phyloP scores from a whole-genome alignment of 495 filamentous ascomycete genomes.

The Parmelia sp. region DNA sequence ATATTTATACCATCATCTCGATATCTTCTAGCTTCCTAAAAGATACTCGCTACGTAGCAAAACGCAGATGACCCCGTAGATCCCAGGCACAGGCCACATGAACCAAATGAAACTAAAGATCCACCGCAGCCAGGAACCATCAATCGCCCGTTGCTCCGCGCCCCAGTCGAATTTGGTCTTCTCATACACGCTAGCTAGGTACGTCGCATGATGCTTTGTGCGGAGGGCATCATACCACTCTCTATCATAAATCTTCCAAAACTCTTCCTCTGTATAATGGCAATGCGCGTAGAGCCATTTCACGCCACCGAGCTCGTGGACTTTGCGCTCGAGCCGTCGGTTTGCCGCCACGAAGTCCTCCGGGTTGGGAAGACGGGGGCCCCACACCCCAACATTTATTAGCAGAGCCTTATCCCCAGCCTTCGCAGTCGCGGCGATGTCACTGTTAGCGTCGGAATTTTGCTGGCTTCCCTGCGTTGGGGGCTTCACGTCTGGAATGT shows the following conservation, averaged over 20 bases:
- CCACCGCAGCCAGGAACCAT: slow-evolving; percentile 14
- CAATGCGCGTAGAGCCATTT: slow-evolving; percentile 55
- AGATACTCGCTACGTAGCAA: slow-evolving; percentile 9
- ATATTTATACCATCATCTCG: too few species aligned
- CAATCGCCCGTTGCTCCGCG: slow-evolving; percentile 10
- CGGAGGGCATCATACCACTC: slow-evolving; percentile 42
- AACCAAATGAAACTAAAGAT: slow-evolving; percentile 13
- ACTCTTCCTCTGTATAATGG: slow-evolving; percentile 48
- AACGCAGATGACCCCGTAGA: slow-evolving; percentile 11
- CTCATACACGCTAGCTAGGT: slow-evolving; percentile 42
- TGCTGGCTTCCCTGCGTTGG: neutral
- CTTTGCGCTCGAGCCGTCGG: slow-evolving; percentile 55
- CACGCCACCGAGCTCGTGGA: slow-evolving; percentile 59
- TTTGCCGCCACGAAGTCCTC: slow-evolving; percentile 49
- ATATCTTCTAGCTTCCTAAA: neutral
- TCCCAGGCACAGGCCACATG: slow-evolving; percentile 16
- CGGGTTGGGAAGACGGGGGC: slow-evolving; percentile 31
- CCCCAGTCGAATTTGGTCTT: slow-evolving; percentile 16
- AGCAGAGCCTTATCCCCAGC: slow-evolving; percentile 26
- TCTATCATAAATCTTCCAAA: slow-evolving; percentile 48
- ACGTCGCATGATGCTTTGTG: slow-evolving; percentile 41
- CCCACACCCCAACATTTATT: slow-evolving; percentile 53
- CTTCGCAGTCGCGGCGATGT: neutral
- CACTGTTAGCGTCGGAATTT: neutral
- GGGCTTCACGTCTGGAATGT: neutral